phyloP scores from a whole-genome alignment of 352 stramenopile species.

The Globisporangium alternatum region DNA sequence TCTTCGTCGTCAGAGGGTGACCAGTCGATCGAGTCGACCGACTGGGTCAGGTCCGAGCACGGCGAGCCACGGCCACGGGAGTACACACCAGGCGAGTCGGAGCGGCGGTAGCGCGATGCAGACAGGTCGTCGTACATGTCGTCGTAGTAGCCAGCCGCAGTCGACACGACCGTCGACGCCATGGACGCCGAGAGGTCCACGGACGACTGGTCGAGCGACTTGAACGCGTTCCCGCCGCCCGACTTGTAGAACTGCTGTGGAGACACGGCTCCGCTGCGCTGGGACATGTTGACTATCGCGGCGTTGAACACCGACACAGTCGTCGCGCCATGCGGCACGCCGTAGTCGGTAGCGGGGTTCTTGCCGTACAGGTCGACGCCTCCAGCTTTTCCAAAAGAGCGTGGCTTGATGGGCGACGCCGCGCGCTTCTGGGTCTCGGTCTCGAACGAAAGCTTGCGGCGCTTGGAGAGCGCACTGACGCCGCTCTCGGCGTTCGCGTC shows the following conservation, averaged over 20 bases:
- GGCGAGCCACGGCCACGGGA: conserved; percentile 15
- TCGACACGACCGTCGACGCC: conserved; percentile 59
- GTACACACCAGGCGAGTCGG: conserved; percentile 21
- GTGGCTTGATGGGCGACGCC: conserved; percentile 13
- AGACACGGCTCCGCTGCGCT: conserved; percentile 11
- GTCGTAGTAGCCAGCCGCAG: conserved; percentile 44
- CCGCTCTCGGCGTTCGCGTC: conserved; percentile 11
- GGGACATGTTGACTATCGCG: conserved; percentile 10
- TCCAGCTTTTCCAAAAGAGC: conserved; percentile 8
- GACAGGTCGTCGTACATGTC: conserved; percentile 56
- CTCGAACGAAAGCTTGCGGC: conserved; percentile 42
- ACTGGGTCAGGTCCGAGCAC: conserved; percentile 26
- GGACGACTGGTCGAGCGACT: conserved; percentile 27
- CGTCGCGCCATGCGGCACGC: conserved; percentile 1
- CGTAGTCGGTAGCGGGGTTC: conserved; percentile 10
- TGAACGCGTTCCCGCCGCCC: conserved; percentile 23
- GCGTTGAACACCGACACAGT: conserved; percentile 16
- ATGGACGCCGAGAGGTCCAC: conserved; percentile 66
- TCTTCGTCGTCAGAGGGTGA: conserved; percentile 36
- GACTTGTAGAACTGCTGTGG: conserved; percentile 13
- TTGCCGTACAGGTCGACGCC: conserved; percentile 8
- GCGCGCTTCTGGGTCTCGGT: conserved; percentile 9
- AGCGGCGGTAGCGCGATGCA: conserved; percentile 28
- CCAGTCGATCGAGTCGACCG: conserved; percentile 51
- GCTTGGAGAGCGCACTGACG: conserved; percentile 30